Conservation (phyloP, 2,329 filamentous ascomycete genomes). For the Aureobasidium sp. region DNA sequence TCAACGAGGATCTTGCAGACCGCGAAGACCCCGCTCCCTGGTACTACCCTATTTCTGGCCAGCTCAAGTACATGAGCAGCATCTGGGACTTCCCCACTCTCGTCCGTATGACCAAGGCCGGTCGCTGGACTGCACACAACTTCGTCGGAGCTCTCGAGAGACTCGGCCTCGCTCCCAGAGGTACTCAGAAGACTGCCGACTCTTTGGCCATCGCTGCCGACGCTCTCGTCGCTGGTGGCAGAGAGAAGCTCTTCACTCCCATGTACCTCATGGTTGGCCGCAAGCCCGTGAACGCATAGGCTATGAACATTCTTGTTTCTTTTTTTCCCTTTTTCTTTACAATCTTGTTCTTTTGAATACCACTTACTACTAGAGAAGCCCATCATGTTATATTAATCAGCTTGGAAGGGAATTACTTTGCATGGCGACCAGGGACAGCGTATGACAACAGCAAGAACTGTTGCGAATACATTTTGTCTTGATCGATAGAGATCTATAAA, state of each 20-base stretch:
- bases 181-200: slow-evolving; percentile 92
- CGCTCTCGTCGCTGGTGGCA: slow-evolving; percentile 75
- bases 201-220: slow-evolving; percentile 75
- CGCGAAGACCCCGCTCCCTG: slow-evolving; percentile 72
- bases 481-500: neutral
- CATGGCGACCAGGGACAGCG: neutral
- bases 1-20: slow-evolving; percentile 79
- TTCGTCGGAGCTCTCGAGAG: slow-evolving; percentile 70
- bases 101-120: slow-evolving; percentile 79
- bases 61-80: slow-evolving; percentile 74
- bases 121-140: slow-evolving; percentile 64
- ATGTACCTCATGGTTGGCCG: slow-evolving; percentile 97
- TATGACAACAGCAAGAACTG: neutral
- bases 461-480: neutral
- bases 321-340: neutral
- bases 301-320: neutral
- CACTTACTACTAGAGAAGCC: slow-evolving; percentile 1
- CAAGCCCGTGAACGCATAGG: slow-evolving; percentile 50
- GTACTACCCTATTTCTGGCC: slow-evolving; percentile 88
- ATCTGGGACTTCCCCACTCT: slow-evolving; percentile 74
- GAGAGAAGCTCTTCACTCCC: slow-evolving; percentile 89
- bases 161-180: slow-evolving; percentile 64
- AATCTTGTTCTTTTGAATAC: neutral
- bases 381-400: neutral
- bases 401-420: neutral